phyloP scores from a whole-genome alignment of 441 rosid genomes.

The Hura crepitans region DNA sequence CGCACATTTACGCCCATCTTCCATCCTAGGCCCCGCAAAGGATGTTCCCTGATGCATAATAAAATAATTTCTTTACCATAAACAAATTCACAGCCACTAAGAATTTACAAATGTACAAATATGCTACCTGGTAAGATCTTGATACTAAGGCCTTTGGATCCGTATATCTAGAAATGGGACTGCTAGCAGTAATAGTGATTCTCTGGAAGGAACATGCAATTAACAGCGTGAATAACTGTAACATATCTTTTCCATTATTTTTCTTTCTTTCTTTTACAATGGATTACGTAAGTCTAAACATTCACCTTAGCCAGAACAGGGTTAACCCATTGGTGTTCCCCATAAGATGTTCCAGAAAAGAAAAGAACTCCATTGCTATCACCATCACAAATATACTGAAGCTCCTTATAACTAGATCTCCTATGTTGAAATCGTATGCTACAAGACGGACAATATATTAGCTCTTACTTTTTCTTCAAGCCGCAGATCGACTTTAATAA shows the following conservation, averaged over 20 bases:
- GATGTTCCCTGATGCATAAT: constrained; percentile 59
- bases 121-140: constrained; percentile 72
- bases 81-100: background rate
- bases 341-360: constrained; percentile 86
- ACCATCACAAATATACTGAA: constrained; percentile 92
- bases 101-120: background rate
- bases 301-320: constrained; percentile 86
- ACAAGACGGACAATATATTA: constrained; percentile 23
- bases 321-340: constrained; percentile 96
- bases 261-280: background rate
- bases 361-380: constrained; percentile 92
- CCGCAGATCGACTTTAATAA: background rate
- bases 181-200: constrained; percentile 67
- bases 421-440: constrained; percentile 71
- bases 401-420: constrained; percentile 77
- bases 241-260: background rate
- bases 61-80: background rate
- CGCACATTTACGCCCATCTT: constrained; percentile 56
- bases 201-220: constrained; percentile 51
- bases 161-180: constrained; percentile 81
- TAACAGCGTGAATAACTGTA: constrained; percentile 22
- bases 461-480: constrained; percentile 6
- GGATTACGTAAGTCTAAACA: constrained; percentile 9
- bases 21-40: constrained; percentile 82
- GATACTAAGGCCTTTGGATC: constrained; percentile 88